phyloP scores from a whole-genome alignment of 2,329 filamentous ascomycete genomes.

The Magnaporthiopsis incrustans region DNA sequence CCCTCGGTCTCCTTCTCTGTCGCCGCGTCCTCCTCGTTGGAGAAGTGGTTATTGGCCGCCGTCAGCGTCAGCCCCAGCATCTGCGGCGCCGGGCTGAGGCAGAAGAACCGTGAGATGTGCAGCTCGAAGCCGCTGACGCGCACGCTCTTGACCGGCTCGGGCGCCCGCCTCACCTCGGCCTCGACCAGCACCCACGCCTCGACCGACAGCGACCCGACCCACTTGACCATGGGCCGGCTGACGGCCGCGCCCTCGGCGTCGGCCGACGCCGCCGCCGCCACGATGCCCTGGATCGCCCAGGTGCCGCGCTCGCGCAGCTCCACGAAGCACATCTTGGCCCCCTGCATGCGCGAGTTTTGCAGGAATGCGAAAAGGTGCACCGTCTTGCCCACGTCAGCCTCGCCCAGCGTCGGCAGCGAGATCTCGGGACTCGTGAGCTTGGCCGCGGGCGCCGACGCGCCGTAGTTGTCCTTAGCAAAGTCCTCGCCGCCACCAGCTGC shows the following conservation, averaged over 20 bases:
- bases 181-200: constrained; percentile 81
- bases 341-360: constrained; percentile 81
- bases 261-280: constrained; percentile 39
- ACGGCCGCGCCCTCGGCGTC: constrained; percentile 50
- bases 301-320: constrained; percentile 70
- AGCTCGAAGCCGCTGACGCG: constrained; percentile 75
- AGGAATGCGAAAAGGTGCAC: constrained; percentile 74
- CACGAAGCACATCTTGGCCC: constrained; percentile 85
- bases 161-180: constrained; percentile 70
- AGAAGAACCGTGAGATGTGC: constrained; percentile 78
- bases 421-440: constrained; percentile 44
- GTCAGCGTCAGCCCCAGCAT: constrained; percentile 51
- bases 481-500: constrained; percentile 59
- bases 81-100: constrained; percentile 57
- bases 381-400: constrained; percentile 58
- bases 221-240: constrained; percentile 91
- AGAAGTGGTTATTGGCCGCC: constrained; percentile 45
- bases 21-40: constrained; percentile 41
- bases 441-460: constrained; percentile 44
- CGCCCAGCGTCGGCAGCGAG: constrained; percentile 54
- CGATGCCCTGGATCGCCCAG: constrained; percentile 76
- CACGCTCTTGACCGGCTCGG: constrained; percentile 83
- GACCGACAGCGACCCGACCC: constrained; percentile 62
- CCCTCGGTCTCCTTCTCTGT: constrained; percentile 22
- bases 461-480: constrained; percentile 71